Percentiles rank a stretch among this genome's conserved stretches.
Evolutionary conservation across 2,329 filamentous ascomycete genomes (phyloP).

Genomic region (Pseudocercospora musae): DNA sequence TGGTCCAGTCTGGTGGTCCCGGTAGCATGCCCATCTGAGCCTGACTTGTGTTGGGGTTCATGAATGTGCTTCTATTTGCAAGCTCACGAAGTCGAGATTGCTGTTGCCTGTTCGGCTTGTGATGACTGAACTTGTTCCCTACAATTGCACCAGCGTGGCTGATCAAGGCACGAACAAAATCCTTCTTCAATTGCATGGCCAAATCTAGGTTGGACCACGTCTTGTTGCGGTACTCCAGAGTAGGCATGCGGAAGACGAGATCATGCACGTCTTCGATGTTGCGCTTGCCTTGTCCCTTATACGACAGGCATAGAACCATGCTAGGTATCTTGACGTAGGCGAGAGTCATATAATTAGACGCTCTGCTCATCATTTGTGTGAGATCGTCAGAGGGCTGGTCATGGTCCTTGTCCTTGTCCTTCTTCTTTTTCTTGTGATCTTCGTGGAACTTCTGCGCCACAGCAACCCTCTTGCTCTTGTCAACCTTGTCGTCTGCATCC

Average conservation of each 20-base stretch:
- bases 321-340: constrained; percentile 92
- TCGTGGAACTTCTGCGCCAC: constrained; percentile 11
- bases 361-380: constrained; percentile 92
- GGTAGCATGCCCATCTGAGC: constrained; percentile 5
- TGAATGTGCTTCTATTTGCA: constrained; percentile 70
- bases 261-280: constrained; percentile 97
- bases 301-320: constrained; percentile 90
- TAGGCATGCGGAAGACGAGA: constrained; percentile 92
- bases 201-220: constrained; percentile 98
- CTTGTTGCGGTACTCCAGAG: constrained; percentile 96
- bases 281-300: constrained; percentile 92
- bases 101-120: constrained; percentile 76
- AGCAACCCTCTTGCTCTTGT: constrained; percentile 34
- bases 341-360: constrained; percentile 96
- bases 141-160: constrained; percentile 95
- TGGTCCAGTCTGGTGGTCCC: constrained; percentile 21
- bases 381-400: constrained; percentile 75
- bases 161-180: constrained; percentile 88
- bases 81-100: constrained; percentile 77
- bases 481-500: constrained; percentile 24
- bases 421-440: constrained; percentile 26
- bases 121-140: constrained; percentile 91
- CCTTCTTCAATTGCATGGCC: constrained; percentile 86
- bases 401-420: constrained; percentile 51
- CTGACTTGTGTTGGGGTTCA: constrained; percentile 32